Evolutionary conservation across 1,284 basidiomycete genomes (phyloP).

Genomic region (Fomitopsis pinicola): DNA sequence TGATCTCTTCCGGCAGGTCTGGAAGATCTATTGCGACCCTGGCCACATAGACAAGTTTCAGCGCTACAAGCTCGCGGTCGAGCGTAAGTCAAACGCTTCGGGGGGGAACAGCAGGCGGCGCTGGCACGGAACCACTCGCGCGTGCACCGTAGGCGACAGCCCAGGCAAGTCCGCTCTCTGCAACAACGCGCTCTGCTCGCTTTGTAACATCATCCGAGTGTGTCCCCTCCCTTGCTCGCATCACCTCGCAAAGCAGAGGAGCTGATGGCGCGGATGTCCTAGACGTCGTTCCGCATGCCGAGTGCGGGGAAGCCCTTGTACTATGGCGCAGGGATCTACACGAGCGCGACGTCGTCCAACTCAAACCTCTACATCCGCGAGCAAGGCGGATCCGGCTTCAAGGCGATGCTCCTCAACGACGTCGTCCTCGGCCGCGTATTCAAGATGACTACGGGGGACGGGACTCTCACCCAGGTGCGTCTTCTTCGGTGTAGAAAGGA

Average conservation of each 20-base stretch:
- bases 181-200: not conserved
- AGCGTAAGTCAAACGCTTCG: constrained; percentile 1
- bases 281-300: constrained; percentile 8
- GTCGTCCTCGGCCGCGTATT: constrained; percentile 18
- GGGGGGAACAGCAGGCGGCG: constrained; percentile 8
- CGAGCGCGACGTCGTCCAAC: constrained; percentile 14
- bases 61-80: not conserved
- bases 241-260: no score
- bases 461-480: constrained; percentile 16
- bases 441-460: constrained; percentile 12
- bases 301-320: constrained; percentile 1
- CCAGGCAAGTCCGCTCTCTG: not conserved
- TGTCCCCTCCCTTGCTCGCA: not conserved
- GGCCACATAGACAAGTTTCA: not conserved
- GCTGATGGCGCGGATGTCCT: no score
- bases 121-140: no score
- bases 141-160: constrained; percentile 10
- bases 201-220: constrained; percentile 10
- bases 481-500: not conserved
- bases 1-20: not conserved
- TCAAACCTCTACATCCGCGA: no score
- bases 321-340: constrained; percentile 14
- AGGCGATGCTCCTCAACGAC: constrained; percentile 18
- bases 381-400: constrained; percentile 13
- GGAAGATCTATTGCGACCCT: not conserved